phyloP scores from a whole-genome alignment of 805 yeast genomes.

The Suhomyces tanzawaensis region DNA sequence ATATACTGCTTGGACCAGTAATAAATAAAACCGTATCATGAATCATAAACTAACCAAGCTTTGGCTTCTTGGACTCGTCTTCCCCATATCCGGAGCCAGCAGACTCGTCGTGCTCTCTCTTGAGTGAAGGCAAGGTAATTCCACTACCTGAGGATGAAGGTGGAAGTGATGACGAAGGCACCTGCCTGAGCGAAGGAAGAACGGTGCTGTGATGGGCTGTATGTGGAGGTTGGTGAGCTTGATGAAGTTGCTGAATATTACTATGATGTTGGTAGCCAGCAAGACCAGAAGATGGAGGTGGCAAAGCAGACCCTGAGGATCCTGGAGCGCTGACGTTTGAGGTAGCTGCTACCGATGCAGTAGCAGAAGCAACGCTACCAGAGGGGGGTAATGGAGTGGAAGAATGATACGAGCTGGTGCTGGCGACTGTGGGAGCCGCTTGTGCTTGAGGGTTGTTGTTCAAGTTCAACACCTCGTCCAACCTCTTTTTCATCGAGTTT shows the following conservation, averaged over 20 bases:
- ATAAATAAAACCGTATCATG: background rate
- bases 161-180: slow-evolving; percentile 2
- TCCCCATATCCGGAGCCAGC: background rate
- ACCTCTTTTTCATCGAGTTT: slow-evolving; percentile 44
- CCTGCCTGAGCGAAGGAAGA: slow-evolving; percentile 8
- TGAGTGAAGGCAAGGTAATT: slow-evolving; percentile 19
- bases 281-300: background rate
- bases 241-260: slow-evolving; percentile 5
- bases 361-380: background rate
- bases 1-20: too few species aligned
- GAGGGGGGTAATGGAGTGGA: slow-evolving; percentile 4
- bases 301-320: background rate
- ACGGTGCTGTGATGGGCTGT: slow-evolving; percentile 5
- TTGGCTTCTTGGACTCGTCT: slow-evolving; percentile 11
- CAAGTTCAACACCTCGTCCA: slow-evolving; percentile 44
- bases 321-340: background rate
- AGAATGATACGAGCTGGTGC: slow-evolving; percentile 1
- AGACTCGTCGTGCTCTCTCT: slow-evolving; percentile 22
- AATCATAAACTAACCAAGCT: slow-evolving; percentile 2
- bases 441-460: slow-evolving; percentile 7
- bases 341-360: slow-evolving; percentile 2
- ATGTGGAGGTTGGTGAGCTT: background rate
- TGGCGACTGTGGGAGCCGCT: background rate
- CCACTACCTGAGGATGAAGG: slow-evolving; percentile 8
- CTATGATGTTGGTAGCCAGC: slow-evolving; percentile 3